Base-by-base conservation (phyloP, 805 yeast genomes). In the Metahyphopichia silvanorum region DNA sequence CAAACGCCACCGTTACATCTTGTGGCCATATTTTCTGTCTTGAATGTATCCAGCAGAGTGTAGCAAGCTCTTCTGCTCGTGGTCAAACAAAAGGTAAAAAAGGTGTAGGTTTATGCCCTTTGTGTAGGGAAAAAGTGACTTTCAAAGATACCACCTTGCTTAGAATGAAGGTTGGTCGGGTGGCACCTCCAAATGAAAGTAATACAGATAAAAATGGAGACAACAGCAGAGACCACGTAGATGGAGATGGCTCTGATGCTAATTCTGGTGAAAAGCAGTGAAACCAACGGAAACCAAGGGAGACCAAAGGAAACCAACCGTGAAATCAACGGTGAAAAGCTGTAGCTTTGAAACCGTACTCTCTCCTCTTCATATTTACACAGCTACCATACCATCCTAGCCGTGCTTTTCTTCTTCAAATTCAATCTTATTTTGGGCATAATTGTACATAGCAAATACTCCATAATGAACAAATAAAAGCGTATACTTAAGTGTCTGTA, bases 11-110 rank as follows among this genome's bases (percentile, higher is more conserved):
- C 28, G 52, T 60, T 25, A 66, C 71, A 0, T 47, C 60, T 2
- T 66, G 73, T 41, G 73, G 73, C 12, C 73, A 66, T 37, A 48
- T 66, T 3, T 66, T 62, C 43, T 66, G 73, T 34, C 43, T 66
- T 7, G 69, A 63, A 22, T 66, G 73, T 39, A 53, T 66, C 12
- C 70, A 60, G 43, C 62, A 57, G 35, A 58, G 69, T 39, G 46
- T 66, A 2, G 44, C 69, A 4, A 51, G 65, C 22, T 63, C 69
- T 2, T 49, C 54, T 29, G 71, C 73, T 15, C 47, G 71, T 9
- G 73, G 73, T 6, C 73, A 66, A 39, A 57, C 57, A 4, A 40
- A 58, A 13, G 63, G 66, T 3, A 47, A 48, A 23, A 46, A 51
- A 30, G 72, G 72, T 6, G 53, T 53, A 3, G 73, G 73, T 1